These are phyloP conservation scores for Trametopsis cervina DNA, from an alignment of 768 basidiomycete species.

Conservation along the genomic window DNA sequence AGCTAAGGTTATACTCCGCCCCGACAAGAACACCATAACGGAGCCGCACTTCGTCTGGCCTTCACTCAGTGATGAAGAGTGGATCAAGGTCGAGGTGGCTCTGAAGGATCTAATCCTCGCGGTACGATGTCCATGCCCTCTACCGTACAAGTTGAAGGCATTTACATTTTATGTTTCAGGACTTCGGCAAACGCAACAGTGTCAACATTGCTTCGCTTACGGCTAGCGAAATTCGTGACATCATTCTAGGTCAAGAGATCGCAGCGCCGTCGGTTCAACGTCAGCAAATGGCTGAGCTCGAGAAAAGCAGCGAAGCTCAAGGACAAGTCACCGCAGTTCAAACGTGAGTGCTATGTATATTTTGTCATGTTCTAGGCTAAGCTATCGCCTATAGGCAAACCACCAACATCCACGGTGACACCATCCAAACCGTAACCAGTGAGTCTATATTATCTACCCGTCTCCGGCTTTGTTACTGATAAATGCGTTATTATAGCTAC, in stretches of 20 bases:
- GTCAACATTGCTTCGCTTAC: conserved; percentile 98
- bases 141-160: conserved; percentile 7
- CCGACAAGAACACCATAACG: conserved; percentile 94
- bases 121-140: conserved; percentile 32
- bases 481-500: conserved; percentile 47
- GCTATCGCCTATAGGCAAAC: conserved; percentile 45
- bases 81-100: conserved; percentile 99
- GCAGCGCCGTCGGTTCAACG: conserved; percentile 92
- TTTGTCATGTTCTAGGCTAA: background rate
- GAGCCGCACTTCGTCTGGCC: conserved; percentile 99
- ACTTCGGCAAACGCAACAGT: conserved; percentile 98
- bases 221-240: conserved; percentile 93
- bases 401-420: conserved; percentile 95
- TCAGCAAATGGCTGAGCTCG: conserved; percentile 98
- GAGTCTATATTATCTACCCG: conserved; percentile 23
- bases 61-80: conserved; percentile 85
- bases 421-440: conserved; percentile 93
- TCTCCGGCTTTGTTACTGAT: background rate
- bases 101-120: conserved; percentile 96
- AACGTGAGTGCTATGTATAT: conserved; percentile 45
- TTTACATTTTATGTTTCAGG: conserved; percentile 41
- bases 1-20: conserved; percentile 96
- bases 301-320: conserved; percentile 93
- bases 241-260: conserved; percentile 98
- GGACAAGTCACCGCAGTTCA: conserved; percentile 94